Percentiles rank a stretch among this genome's conserved stretches.
These are phyloP conservation scores for Blastocystis sp. DNA, from an alignment of 352 stramenopile species.

Conservation along the genomic window DNA sequence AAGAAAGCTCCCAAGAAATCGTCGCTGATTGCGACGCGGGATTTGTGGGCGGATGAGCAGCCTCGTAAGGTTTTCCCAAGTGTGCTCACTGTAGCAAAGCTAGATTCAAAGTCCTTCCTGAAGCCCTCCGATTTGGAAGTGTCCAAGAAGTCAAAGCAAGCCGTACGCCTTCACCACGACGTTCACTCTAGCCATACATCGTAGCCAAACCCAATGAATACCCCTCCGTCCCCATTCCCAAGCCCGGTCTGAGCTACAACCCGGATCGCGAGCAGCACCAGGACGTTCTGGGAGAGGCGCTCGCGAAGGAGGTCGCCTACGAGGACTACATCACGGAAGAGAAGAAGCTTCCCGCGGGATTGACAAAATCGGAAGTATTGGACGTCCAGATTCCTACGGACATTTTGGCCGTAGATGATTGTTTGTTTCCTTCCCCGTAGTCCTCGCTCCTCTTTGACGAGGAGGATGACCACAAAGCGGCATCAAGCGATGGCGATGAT, in stretches of 20 bases:
- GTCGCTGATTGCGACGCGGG: background rate
- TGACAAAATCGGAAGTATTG: background rate
- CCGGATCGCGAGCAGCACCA: constrained; percentile 26
- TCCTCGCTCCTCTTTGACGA: constrained; percentile 6
- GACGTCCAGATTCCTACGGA: background rate
- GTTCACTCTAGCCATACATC: background rate
- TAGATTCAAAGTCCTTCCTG: constrained; percentile 21
- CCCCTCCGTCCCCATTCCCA: constrained; percentile 9
- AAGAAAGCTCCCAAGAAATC: background rate
- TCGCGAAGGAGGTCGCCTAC: background rate
- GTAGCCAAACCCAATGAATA: constrained; percentile 10
- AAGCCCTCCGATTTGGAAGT: constrained; percentile 4
- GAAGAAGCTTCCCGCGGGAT: background rate
- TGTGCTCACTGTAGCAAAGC: background rate
- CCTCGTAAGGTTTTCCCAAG: background rate
- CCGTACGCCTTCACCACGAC: background rate
- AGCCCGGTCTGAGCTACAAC: background rate
- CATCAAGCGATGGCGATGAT: background rate
- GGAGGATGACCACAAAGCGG: background rate
- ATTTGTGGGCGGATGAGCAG: background rate
- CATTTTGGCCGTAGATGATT: background rate
- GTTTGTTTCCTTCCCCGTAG: background rate
- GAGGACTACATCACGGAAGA: background rate
- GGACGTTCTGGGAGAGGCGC: background rate
- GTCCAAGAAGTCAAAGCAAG: constrained; percentile 12